A percentile compares a stretch with the other conserved stretches of the same genome.
Conservation (phyloP, 2,329 filamentous ascomycete genomes). For the Cladosporium colombiae region DNA sequence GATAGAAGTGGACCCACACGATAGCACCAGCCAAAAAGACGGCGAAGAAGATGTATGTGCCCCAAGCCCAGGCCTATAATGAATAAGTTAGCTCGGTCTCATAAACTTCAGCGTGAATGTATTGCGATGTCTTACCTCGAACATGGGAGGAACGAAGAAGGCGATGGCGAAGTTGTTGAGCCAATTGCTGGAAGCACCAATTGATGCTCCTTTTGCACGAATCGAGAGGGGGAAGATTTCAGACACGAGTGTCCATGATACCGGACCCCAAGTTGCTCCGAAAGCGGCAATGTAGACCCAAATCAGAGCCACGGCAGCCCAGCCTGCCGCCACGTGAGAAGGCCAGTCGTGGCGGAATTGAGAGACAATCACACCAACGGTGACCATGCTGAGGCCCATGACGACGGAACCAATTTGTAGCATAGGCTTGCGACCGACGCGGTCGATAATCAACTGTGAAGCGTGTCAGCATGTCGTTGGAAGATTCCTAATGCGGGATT, state of each 20-base stretch:
- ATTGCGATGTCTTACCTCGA: constrained; percentile 21
- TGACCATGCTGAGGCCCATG: constrained; percentile 15
- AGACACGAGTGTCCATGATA: constrained; percentile 40
- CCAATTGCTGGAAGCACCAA: constrained; percentile 45
- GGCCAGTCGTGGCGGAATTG: constrained; percentile 17
- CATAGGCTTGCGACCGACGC: constrained; percentile 43
- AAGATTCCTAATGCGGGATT: neutral
- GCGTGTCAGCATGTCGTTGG: neutral
- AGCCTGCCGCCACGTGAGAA: constrained; percentile 42
- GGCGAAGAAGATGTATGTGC: constrained; percentile 62
- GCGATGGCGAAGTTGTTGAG: constrained; percentile 63
- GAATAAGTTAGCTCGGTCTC: neutral
- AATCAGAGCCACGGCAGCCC: constrained; percentile 32
- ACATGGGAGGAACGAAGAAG: constrained; percentile 34
- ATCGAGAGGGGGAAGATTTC: constrained; percentile 66
- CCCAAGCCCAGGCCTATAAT: constrained; percentile 53
- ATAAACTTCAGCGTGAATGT: neutral
- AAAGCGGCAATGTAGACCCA: constrained; percentile 45
- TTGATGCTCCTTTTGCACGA: constrained; percentile 65
- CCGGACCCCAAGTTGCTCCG: constrained; percentile 53
- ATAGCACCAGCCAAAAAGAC: constrained; percentile 53
- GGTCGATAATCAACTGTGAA: constrained; percentile 5
- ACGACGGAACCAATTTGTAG: constrained; percentile 36
- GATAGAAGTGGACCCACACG: constrained; percentile 55
- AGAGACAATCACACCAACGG: constrained; percentile 30